Percentiles rank a stretch among this genome's conserved stretches.
Conservation (phyloP, 768 basidiomycete species). For the Tricholoma matsutake region DNA sequence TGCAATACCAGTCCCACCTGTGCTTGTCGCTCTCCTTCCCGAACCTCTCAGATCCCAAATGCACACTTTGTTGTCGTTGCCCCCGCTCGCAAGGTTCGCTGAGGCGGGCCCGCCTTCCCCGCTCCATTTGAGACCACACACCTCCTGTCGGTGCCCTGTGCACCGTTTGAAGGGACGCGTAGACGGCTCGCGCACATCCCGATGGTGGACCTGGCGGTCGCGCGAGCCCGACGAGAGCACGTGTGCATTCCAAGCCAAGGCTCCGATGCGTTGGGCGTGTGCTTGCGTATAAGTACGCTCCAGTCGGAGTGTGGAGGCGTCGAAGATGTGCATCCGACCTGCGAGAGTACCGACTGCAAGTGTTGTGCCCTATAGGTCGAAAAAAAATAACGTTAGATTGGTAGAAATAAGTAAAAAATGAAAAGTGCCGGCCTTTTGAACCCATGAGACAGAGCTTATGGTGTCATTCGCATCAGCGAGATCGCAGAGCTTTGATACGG, state of each 20-base stretch:
- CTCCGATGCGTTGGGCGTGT: conserved; percentile 87
- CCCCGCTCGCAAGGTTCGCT: conserved; percentile 83
- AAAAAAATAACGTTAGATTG: background rate
- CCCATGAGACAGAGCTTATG: conserved; percentile 91
- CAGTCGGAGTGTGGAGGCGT: conserved; percentile 71
- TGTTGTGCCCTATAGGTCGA: conserved; percentile 60
- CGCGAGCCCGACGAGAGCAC: conserved; percentile 88
- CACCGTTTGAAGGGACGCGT: conserved; percentile 67
- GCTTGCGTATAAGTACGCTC: conserved; percentile 83
- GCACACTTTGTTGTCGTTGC: conserved; percentile 98
- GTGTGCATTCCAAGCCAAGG: conserved; percentile 90
- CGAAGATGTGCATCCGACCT: conserved; percentile 90
- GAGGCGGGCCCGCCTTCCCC: conserved; percentile 37
- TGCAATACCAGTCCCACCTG: conserved; percentile 20
- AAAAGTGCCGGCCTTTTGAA: conserved; percentile 51
- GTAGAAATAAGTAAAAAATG: background rate
- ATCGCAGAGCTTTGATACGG: conserved; percentile 90
- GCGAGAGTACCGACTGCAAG: conserved; percentile 92
- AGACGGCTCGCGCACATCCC: conserved; percentile 79
- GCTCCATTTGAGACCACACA: conserved; percentile 95
- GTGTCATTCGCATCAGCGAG: conserved; percentile 63
- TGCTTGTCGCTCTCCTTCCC: conserved; percentile 13
- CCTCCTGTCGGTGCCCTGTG: conserved; percentile 84
- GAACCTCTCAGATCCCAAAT: conserved; percentile 87
- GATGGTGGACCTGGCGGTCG: conserved; percentile 87